Percentiles rank a stretch among this genome's conserved stretches.
Conservation (phyloP, 495 filamentous ascomycete genomes). For the Delitschia confertaspora region DNA sequence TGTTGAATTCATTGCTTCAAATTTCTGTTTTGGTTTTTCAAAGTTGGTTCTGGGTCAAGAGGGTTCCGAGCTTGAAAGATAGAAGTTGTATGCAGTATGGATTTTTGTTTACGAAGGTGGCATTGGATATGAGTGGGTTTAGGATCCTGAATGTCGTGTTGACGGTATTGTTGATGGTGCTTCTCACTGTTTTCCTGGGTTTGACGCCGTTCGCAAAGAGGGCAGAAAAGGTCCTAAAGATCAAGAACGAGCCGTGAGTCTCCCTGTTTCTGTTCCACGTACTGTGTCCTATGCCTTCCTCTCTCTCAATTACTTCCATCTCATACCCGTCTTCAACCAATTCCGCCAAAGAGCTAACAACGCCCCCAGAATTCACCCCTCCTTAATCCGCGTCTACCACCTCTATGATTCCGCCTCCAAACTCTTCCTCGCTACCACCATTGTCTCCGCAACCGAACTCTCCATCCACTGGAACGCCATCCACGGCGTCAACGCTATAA, state of each 20-base stretch:
- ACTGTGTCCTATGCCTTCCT: no score
- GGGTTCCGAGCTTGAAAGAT: background rate
- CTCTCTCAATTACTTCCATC: background rate
- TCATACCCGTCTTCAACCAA: background rate
- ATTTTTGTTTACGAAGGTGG: constrained; percentile 5
- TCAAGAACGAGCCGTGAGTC: background rate
- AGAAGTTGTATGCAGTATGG: constrained; percentile 1
- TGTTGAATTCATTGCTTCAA: background rate
- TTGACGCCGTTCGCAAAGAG: background rate
- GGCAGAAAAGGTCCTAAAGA: background rate
- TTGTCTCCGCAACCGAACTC: constrained; percentile 8
- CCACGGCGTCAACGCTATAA: constrained; percentile 2
- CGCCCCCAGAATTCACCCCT: background rate
- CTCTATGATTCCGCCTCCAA: constrained; percentile 3
- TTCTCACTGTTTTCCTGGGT: background rate
- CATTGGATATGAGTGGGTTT: background rate
- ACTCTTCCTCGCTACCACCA: constrained; percentile 1
- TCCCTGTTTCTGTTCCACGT: no score
- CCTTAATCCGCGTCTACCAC: background rate
- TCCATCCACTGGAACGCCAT: constrained; percentile 13
- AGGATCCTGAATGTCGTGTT: constrained; percentile 1
- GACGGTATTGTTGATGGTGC: background rate
- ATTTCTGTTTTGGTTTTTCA: constrained; percentile 4
- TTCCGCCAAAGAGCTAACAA: background rate
- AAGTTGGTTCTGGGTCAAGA: constrained; percentile 10